Conservation (phyloP, 306 rosid genomes). For the Cucurbita ficifolia region DNA sequence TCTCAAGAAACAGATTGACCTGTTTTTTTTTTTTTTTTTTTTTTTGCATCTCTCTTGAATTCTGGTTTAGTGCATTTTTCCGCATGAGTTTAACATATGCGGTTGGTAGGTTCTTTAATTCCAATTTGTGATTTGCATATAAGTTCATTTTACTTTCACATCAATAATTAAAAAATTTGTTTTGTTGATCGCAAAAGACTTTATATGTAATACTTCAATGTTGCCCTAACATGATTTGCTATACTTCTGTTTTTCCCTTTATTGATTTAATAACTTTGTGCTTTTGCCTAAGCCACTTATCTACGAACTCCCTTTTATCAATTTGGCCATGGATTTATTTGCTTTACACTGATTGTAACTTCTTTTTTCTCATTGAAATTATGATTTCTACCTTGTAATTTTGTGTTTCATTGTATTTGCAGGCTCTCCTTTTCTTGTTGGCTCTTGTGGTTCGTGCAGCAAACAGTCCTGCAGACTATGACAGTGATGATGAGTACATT, state of each 20-base stretch:
- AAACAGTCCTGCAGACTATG: constrained; percentile 61
- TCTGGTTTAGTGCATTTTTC: not conserved
- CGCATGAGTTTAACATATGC: not conserved
- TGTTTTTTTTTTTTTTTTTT: not conserved
- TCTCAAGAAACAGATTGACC: not conserved
- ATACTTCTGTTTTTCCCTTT: not conserved
- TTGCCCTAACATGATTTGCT: not conserved
- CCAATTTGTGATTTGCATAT: not conserved
- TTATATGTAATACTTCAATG: not conserved
- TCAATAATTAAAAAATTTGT: not conserved
- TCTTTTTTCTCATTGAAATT: not conserved
- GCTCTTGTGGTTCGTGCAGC: constrained; percentile 77
- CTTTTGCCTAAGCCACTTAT: not conserved
- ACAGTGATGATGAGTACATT: constrained; percentile 82
- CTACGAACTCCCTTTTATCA: not conserved
- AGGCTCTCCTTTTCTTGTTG: constrained; percentile 84
- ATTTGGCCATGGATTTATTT: not conserved
- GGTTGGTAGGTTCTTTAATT: not conserved
- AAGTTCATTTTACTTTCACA: not conserved
- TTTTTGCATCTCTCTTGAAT: not conserved
- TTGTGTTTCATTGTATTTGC: constrained; percentile 9
- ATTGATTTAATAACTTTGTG: not conserved
- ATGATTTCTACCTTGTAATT: not conserved
- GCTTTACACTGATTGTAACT: not conserved
- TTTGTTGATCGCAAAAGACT: not conserved